Evolutionary conservation across 192 early-diverging fungal genomes (phyloP).

Genomic region (Geranomyces michiganensis): DNA sequence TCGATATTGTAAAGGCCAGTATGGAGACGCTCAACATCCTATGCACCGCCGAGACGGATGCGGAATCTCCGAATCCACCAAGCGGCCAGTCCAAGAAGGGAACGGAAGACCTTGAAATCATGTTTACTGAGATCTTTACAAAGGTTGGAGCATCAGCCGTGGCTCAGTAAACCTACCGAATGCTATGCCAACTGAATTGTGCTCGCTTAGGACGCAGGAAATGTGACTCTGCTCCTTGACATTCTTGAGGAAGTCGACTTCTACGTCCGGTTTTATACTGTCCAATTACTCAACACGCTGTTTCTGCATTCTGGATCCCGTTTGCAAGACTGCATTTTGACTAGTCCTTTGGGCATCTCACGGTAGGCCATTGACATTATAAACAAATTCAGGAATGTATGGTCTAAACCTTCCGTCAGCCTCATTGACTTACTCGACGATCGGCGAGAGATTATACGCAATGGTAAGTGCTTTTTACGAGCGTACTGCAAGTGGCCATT

Average conservation of each 20-base stretch:
- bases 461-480: slow-evolving; percentile 59
- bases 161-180: not conserved
- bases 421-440: slow-evolving; percentile 95
- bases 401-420: slow-evolving; percentile 50
- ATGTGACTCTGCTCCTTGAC: slow-evolving; percentile 82
- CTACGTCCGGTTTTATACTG: slow-evolving; percentile 89
- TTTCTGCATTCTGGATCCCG: slow-evolving; percentile 59
- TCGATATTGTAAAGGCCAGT: slow-evolving; percentile 81
- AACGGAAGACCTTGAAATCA: slow-evolving; percentile 41
- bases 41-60: slow-evolving; percentile 41
- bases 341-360: slow-evolving; percentile 66
- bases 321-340: slow-evolving; percentile 85
- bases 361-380: slow-evolving; percentile 15
- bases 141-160: slow-evolving; percentile 31
- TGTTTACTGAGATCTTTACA: slow-evolving; percentile 52
- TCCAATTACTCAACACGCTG: slow-evolving; percentile 82
- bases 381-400: too few species aligned
- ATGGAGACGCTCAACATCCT: slow-evolving; percentile 87
- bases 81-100: slow-evolving; percentile 15
- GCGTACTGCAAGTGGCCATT: not conserved
- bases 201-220: slow-evolving; percentile 48
- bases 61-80: not conserved
- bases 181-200: not conserved
- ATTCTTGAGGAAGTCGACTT: slow-evolving; percentile 91
- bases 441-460: slow-evolving; percentile 92